These are phyloP conservation scores for Mortierella polycephala DNA, from an alignment of 371 early-diverging fungal genomes.

Conservation along the genomic window DNA sequence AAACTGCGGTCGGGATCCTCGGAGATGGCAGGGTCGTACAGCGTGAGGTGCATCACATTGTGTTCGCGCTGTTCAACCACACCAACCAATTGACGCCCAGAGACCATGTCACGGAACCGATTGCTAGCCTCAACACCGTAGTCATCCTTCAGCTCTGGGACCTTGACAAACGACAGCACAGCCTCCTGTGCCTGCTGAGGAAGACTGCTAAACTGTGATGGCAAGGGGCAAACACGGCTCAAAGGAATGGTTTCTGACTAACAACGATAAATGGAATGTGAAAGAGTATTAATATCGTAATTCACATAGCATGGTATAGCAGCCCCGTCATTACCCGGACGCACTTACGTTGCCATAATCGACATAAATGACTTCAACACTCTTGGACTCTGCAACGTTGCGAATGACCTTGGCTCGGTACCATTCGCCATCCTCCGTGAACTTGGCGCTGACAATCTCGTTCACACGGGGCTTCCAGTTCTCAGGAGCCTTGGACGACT, in stretches of 20 bases:
- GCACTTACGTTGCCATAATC: constrained; percentile 91
- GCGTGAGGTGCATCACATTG: constrained; percentile 72
- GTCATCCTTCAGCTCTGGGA: constrained; percentile 75
- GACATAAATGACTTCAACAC: constrained; percentile 82
- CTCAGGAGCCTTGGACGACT: constrained; percentile 52
- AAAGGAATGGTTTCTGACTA: constrained; percentile 71
- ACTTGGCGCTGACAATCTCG: constrained; percentile 84
- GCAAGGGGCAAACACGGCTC: constrained; percentile 72
- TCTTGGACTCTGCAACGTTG: constrained; percentile 68
- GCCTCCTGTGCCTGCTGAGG: constrained; percentile 89
- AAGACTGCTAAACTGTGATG: constrained; percentile 70
- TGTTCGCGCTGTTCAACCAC: constrained; percentile 75
- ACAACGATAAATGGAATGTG: background rate
- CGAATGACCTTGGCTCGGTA: constrained; percentile 88
- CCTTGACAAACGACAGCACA: constrained; percentile 80
- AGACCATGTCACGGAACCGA: constrained; percentile 71
- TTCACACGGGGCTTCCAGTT: constrained; percentile 73
- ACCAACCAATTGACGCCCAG: constrained; percentile 80
- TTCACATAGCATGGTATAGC: background rate
- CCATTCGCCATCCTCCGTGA: constrained; percentile 90
- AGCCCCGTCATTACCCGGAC: background rate
- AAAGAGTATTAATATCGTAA: background rate
- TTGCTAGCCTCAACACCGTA: constrained; percentile 83
- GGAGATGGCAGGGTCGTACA: constrained; percentile 74
- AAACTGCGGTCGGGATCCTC: constrained; percentile 73